A percentile compares a stretch with the other conserved stretches of the same genome.
phyloP scores from a whole-genome alignment of 768 basidiomycete genomes.

The Dentipellis fragilis region DNA sequence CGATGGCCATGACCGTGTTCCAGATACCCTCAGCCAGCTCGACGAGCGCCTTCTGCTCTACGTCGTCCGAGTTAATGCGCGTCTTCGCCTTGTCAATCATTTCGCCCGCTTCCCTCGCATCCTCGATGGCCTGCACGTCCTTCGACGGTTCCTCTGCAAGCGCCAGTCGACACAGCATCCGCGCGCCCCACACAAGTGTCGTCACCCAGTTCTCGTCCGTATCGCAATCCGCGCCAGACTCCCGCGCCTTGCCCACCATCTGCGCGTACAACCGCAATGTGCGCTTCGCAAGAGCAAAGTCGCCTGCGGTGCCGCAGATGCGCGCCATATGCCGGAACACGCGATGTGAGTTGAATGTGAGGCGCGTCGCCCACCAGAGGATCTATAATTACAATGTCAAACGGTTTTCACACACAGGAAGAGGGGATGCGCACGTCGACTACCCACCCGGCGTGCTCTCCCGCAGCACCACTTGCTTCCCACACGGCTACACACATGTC shows the following conservation, averaged over 20 bases:
- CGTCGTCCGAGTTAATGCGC: slow-evolving; percentile 38
- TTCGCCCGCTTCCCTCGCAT: slow-evolving; percentile 51
- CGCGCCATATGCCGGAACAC: slow-evolving; percentile 80
- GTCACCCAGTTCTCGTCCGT: slow-evolving; percentile 65
- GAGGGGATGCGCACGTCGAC: slow-evolving; percentile 48
- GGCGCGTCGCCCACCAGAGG: slow-evolving; percentile 88
- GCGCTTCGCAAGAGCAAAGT: slow-evolving; percentile 54
- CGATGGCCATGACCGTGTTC: slow-evolving; percentile 54
- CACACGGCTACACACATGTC: slow-evolving; percentile 74
- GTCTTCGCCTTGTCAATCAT: slow-evolving; percentile 52
- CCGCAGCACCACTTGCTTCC: slow-evolving; percentile 61
- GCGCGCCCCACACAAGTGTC: slow-evolving; percentile 64
- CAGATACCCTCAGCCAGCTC: slow-evolving; percentile 67
- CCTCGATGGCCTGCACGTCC: slow-evolving; percentile 33
- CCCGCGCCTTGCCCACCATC: slow-evolving; percentile 73
- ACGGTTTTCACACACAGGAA: slow-evolving; percentile 9
- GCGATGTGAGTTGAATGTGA: slow-evolving; percentile 88
- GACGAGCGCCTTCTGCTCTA: slow-evolving; percentile 47
- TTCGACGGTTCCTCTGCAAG: slow-evolving; percentile 12
- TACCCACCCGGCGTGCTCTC: slow-evolving; percentile 64
- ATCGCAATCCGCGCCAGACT: slow-evolving; percentile 54
- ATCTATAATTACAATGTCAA: slow-evolving; percentile 33
- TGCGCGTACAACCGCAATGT: slow-evolving; percentile 76
- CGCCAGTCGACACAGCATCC: slow-evolving; percentile 60
- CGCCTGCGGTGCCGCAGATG: slow-evolving; percentile 52